Evolutionary conservation across 805 yeast genomes (phyloP).

Genomic region (Candida schatavii): DNA sequence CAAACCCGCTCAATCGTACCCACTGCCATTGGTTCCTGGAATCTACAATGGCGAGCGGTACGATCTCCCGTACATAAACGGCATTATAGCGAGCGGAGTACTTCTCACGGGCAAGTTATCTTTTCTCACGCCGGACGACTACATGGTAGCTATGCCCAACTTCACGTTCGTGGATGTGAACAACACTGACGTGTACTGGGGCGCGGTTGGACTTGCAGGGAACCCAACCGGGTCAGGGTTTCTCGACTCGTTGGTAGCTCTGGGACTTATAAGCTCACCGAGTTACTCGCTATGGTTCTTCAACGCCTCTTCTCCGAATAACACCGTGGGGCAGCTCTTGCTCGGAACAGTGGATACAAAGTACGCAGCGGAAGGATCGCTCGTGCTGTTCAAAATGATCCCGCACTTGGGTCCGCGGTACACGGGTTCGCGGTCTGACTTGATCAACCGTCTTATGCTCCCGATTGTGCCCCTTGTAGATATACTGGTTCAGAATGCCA

Average conservation of each 20-base stretch:
- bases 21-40: conserved; percentile 10
- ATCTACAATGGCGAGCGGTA: conserved; percentile 14
- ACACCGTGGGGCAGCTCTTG: conserved; percentile 36
- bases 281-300: conserved; percentile 36
- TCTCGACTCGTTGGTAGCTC: conserved; percentile 16
- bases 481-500: conserved; percentile 23
- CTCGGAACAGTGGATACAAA: conserved; percentile 59
- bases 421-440: conserved; percentile 21
- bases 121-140: conserved; percentile 12
- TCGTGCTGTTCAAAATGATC: conserved; percentile 49
- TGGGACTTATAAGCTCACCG: conserved; percentile 22
- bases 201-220: conserved; percentile 38
- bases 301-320: conserved; percentile 9
- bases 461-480: conserved; percentile 30
- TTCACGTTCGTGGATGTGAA: conserved; percentile 29
- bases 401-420: conserved; percentile 46
- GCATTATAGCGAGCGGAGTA: conserved; percentile 25
- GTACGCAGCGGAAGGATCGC: conserved; percentile 39
- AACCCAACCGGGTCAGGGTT: conserved; percentile 26
- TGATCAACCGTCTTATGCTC: conserved; percentile 14
- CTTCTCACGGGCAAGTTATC: conserved; percentile 23
- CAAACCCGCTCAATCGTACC: conserved; percentile 10
- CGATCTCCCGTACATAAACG: conserved; percentile 28
- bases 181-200: conserved; percentile 20
- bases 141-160: conserved; percentile 13